Conservation (phyloP, 2,329 filamentous ascomycete genomes). For the Emericellopsis atlantica region DNA sequence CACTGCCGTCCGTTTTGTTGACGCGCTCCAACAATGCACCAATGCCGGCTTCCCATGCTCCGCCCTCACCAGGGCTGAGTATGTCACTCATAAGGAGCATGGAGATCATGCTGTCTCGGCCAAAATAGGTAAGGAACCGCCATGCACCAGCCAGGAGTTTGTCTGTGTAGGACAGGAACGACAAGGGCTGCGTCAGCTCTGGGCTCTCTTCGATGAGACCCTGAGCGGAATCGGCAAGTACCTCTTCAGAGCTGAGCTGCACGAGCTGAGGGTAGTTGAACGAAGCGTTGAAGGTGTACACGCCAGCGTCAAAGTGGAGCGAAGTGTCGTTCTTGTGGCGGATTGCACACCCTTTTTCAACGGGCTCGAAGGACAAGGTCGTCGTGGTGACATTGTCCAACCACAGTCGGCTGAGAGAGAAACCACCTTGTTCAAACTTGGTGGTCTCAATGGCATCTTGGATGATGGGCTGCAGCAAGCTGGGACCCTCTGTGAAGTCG, state of each 20-base stretch:
- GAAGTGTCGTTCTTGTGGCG: constrained; percentile 18
- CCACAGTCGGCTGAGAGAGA: constrained; percentile 41
- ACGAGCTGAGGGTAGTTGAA: constrained; percentile 50
- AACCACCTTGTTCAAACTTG: constrained; percentile 24
- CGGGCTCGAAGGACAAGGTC: constrained; percentile 31
- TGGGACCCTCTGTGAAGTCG: constrained; percentile 47
- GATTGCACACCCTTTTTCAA: constrained; percentile 14
- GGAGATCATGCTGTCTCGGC: constrained; percentile 51
- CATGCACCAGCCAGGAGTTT: constrained; percentile 53
- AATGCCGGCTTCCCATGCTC: constrained; percentile 49
- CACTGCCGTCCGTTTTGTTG: constrained; percentile 44
- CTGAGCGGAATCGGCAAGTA: constrained; percentile 33
- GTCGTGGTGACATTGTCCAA: constrained; percentile 49
- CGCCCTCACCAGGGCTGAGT: constrained; percentile 38
- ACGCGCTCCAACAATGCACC: constrained; percentile 47
- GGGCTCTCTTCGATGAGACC: constrained; percentile 29
- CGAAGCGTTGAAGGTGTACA: constrained; percentile 44
- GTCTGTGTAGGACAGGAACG: constrained; percentile 50
- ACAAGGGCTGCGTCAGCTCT: constrained; percentile 37
- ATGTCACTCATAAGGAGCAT: constrained; percentile 44
- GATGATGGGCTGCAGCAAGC: constrained; percentile 34
- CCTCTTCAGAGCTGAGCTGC: constrained; percentile 34
- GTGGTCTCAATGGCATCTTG: constrained; percentile 38
- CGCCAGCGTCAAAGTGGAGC: constrained; percentile 34
- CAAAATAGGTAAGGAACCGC: constrained; percentile 57